Percentiles rank a stretch among this genome's conserved stretches.
Evolutionary conservation across 805 yeast species (phyloP).

Genomic region (Starmerella vitae): DNA sequence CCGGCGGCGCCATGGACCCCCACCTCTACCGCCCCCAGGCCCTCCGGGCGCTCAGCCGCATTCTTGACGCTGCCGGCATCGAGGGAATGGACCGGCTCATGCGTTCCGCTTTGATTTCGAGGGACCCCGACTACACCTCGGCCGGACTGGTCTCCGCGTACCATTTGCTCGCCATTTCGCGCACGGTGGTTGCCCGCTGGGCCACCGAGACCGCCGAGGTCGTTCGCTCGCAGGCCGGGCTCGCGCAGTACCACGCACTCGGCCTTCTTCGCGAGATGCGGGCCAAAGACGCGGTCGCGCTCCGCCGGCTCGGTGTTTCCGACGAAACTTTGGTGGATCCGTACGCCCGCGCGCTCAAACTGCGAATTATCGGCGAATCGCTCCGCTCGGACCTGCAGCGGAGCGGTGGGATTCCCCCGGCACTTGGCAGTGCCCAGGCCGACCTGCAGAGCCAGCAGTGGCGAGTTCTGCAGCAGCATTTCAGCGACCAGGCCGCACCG

Average conservation of each 20-base stretch:
- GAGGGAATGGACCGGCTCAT: slow-evolving; percentile 85
- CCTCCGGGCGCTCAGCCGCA: slow-evolving; percentile 77
- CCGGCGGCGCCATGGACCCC: slow-evolving; percentile 28
- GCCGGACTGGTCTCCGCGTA: slow-evolving; percentile 92
- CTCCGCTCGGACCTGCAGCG: not conserved
- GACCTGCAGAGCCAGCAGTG: slow-evolving; percentile 49
- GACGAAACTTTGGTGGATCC: slow-evolving; percentile 57
- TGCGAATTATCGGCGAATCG: slow-evolving; percentile 51
- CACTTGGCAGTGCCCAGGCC: not conserved
- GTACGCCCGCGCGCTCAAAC: slow-evolving; percentile 71
- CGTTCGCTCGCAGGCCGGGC: slow-evolving; percentile 43
- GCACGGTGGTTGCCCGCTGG: slow-evolving; percentile 86
- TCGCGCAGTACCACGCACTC: slow-evolving; percentile 90
- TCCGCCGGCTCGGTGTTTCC: slow-evolving; percentile 77
- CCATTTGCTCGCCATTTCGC: slow-evolving; percentile 77
- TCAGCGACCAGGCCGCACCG: slow-evolving; percentile 71
- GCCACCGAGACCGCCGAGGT: slow-evolving; percentile 89
- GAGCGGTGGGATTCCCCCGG: not conserved
- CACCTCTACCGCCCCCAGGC: slow-evolving; percentile 85
- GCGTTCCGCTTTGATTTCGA: slow-evolving; percentile 86
- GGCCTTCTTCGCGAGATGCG: slow-evolving; percentile 80
- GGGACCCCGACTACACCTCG: slow-evolving; percentile 71
- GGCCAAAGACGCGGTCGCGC: slow-evolving; percentile 85
- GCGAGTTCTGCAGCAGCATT: slow-evolving; percentile 54
- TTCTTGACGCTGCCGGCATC: slow-evolving; percentile 71